Conservation (phyloP, 2,329 filamentous ascomycete species). For the Taxawa tesnikishii region DNA sequence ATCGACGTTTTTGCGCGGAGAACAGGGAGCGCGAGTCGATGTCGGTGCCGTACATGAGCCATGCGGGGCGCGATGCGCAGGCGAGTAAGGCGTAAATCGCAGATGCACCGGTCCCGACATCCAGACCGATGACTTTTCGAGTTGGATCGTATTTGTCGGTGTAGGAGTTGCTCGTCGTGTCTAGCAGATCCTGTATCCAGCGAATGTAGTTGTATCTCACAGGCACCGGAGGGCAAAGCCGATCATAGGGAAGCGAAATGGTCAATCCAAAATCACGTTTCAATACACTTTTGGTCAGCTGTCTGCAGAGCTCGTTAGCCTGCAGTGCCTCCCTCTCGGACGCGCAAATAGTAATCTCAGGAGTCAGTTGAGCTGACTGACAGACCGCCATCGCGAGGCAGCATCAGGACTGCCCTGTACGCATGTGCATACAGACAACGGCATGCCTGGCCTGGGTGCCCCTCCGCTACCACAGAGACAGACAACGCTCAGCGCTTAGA, state of each 20-base stretch:
- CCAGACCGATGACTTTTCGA: constrained; percentile 55
- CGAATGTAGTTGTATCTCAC: constrained; percentile 73
- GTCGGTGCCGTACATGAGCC: constrained; percentile 49
- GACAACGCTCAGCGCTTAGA: no score
- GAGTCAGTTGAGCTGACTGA: no score
- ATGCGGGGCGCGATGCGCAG: constrained; percentile 52
- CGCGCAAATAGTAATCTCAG: no score
- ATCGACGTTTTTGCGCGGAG: constrained; percentile 56
- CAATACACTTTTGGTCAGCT: constrained; percentile 6
- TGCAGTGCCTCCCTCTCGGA: background rate
- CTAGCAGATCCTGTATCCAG: constrained; percentile 74
- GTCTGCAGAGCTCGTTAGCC: background rate
- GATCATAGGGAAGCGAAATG: background rate
- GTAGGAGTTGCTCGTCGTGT: constrained; percentile 48
- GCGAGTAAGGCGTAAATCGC: constrained; percentile 83
- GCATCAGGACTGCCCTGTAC: no score
- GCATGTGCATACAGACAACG: no score
- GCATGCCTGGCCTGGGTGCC: no score
- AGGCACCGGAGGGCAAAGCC: background rate
- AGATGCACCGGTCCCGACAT: constrained; percentile 84
- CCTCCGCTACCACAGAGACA: no score
- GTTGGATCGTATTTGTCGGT: constrained; percentile 31
- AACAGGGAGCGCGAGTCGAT: constrained; percentile 59
- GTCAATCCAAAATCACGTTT: constrained; percentile 4
- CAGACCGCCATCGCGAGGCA: no score